Evolutionary conservation across 345 rosid genomes (phyloP), one percentile per base, ranked within the genome.

Genomic region (Trapa incisa): DNA sequence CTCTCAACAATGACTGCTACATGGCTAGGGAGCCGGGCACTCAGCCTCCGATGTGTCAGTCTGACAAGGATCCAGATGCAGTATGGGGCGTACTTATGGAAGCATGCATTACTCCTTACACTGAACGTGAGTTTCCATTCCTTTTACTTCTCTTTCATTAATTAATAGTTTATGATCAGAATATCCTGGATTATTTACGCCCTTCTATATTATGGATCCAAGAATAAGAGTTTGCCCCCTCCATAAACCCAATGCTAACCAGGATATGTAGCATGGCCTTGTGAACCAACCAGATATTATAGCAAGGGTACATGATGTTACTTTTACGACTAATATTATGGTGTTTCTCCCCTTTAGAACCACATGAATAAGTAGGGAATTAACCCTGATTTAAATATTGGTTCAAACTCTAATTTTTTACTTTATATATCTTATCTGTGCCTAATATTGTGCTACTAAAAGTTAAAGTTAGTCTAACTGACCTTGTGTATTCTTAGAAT

Each of bases 21-120:
- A 67, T 74, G 85, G 77, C 83, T 74, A 81, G 99, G 83, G 84
- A 81, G 61, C 86, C 93, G 6, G 97, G 91, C 53, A 84, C 91
- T 6, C 89, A 77, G 62, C 99, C 99, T 74, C 99, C 97, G 36
- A 85, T 94, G 56, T 94, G 99, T 72, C 88, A 77, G 62, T 80
- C 96, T 45, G 97, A 85, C 48, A 84, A 84, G 67, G 96, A 91
- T 84, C 97, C 97, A 6, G 99, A 94, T 82, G 97, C 93, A 5
- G 87, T 81, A 11, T 75, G 84, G 79, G 95, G 89, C 64, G 93
- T 94, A 67, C 77, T 37, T 13, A 94, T 94, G 99, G 93, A 94
- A 80, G 90, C 89, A 71, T 95, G 97, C 86, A 89, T 95, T 70
- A 82, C 87, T 15, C 93, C 90, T 35, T 95, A 89, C 77, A 80